These are phyloP conservation scores for Pisolithus thermaeus DNA, from an alignment of 1,284 basidiomycete genomes.

Conservation along the genomic window DNA sequence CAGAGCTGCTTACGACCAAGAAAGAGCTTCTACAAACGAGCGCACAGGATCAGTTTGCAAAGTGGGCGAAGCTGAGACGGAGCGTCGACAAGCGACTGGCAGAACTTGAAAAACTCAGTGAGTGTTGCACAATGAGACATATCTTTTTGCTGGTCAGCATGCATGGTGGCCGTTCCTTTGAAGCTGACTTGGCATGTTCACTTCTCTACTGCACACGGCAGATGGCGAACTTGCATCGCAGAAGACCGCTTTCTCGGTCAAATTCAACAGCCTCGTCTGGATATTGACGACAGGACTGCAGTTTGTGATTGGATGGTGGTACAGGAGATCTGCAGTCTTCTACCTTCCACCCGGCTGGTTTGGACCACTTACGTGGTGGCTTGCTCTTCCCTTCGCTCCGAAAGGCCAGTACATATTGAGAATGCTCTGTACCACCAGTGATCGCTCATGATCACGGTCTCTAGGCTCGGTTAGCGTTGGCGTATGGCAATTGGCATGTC, in stretches of 20 bases:
- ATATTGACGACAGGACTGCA: slow-evolving; percentile 79
- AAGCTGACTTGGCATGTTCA: not conserved
- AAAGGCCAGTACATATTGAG: slow-evolving; percentile 40
- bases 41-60: slow-evolving; percentile 96
- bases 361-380: slow-evolving; percentile 75
- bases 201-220: slow-evolving; percentile 28
- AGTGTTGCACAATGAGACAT: slow-evolving; percentile 31
- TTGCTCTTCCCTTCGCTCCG: slow-evolving; percentile 80
- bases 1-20: slow-evolving; percentile 74
- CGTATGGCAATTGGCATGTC: slow-evolving; percentile 88
- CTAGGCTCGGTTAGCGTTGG: slow-evolving; percentile 83
- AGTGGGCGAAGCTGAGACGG: slow-evolving; percentile 93
- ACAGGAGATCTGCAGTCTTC: slow-evolving; percentile 83
- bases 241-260: slow-evolving; percentile 65
- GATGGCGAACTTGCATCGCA: slow-evolving; percentile 63
- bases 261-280: slow-evolving; percentile 77
- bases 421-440: not conserved
- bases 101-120: slow-evolving; percentile 91
- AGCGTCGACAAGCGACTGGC: slow-evolving; percentile 90
- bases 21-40: slow-evolving; percentile 86
- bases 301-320: slow-evolving; percentile 84
- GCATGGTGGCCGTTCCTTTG: too few species aligned
- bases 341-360: slow-evolving; percentile 88
- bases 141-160: slow-evolving; percentile 3
- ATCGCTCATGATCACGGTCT: not conserved